These are phyloP conservation scores for Cephaloascus fragrans DNA, from an alignment of 805 yeast genomes.

Conservation along the genomic window DNA sequence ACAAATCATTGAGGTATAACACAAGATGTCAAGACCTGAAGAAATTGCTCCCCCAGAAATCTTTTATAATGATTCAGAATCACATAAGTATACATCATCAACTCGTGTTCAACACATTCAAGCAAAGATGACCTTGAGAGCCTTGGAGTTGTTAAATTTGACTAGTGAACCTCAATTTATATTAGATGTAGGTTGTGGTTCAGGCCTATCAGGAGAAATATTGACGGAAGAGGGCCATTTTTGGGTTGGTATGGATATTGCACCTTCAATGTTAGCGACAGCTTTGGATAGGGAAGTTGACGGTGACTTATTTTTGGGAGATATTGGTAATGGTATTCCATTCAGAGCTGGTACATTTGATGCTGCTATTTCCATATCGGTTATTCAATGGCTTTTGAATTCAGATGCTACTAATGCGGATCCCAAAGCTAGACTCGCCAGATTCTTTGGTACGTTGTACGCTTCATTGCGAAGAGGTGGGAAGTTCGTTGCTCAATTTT, in stretches of 20 bases:
- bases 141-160: conserved; percentile 76
- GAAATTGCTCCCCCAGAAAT: conserved; percentile 94
- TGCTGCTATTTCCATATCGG: conserved; percentile 91
- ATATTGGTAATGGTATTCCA: conserved; percentile 91
- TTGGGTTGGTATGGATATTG: conserved; percentile 95
- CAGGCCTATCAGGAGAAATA: conserved; percentile 92
- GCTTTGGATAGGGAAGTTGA: conserved; percentile 88
- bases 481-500: conserved; percentile 94
- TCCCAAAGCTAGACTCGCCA: conserved; percentile 70
- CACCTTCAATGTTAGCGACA: conserved; percentile 92
- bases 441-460: conserved; percentile 83
- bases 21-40: conserved; percentile 89
- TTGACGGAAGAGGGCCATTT: conserved; percentile 86
- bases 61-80: conserved; percentile 85
- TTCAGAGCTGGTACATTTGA: conserved; percentile 95
- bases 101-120: conserved; percentile 98
- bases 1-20: no score
- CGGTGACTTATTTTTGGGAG: conserved; percentile 86
- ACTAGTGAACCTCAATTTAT: conserved; percentile 59
- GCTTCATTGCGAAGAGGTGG: conserved; percentile 89
- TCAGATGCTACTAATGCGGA: conserved; percentile 80
- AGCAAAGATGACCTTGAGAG: conserved; percentile 94
- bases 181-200: conserved; percentile 94
- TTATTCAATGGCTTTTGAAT: conserved; percentile 96
- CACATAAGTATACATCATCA: conserved; percentile 81